Evolutionary conservation across 2,329 filamentous ascomycete genomes (phyloP).

Genomic region (Alternaria brassicae): DNA sequence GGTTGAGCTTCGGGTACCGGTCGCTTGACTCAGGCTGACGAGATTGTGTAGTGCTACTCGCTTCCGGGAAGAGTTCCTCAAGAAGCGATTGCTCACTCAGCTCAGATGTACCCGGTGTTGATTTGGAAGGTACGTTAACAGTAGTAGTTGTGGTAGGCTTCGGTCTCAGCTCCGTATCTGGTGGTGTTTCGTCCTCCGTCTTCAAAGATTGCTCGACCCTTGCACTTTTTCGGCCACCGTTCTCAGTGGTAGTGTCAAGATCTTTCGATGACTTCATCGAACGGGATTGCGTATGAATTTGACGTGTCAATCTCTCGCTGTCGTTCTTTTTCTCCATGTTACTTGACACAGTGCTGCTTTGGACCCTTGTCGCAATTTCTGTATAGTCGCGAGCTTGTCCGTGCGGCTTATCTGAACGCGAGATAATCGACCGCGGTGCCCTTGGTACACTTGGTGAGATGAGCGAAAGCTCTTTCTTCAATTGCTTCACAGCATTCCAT

Average conservation of each 20-base stretch:
- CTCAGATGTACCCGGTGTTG: conserved; percentile 5
- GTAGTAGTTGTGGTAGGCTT: background rate
- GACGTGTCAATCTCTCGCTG: conserved; percentile 18
- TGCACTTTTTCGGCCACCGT: background rate
- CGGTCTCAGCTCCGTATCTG: background rate
- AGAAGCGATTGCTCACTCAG: conserved; percentile 49
- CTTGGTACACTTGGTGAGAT: conserved; percentile 1
- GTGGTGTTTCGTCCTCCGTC: background rate
- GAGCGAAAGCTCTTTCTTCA: conserved; percentile 1
- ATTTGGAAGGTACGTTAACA: background rate
- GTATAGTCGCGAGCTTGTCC: background rate
- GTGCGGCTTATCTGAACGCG: background rate
- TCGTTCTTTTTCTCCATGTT: conserved; percentile 10
- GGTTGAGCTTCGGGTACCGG: conserved; percentile 39
- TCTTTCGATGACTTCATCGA: conserved; percentile 20
- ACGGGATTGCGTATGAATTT: conserved; percentile 25
- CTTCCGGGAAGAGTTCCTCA: conserved; percentile 64
- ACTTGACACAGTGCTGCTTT: background rate
- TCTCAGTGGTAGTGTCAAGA: background rate
- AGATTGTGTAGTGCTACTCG: conserved; percentile 27
- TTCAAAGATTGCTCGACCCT: background rate
- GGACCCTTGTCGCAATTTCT: background rate
- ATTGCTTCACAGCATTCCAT: background rate
- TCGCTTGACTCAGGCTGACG: conserved; percentile 21
- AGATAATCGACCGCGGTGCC: background rate